These are phyloP conservation scores for Ceratobasidium sp. DNA, from an alignment of 1,284 basidiomycete genomes.

Conservation along the genomic window DNA sequence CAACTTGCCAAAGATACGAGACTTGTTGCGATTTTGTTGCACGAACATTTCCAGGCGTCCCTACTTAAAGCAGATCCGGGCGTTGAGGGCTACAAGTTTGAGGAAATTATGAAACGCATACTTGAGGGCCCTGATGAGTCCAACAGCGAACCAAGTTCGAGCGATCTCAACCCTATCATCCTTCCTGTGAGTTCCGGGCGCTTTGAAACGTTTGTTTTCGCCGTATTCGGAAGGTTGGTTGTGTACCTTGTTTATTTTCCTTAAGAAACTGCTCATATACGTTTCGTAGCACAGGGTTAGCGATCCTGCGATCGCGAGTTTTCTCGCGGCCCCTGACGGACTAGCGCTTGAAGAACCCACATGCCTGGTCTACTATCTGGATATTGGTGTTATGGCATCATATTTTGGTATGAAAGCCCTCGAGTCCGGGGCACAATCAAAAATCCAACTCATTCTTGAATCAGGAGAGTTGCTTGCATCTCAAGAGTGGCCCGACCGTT, in stretches of 20 bases:
- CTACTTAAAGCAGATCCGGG: no score
- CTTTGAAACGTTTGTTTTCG: neutral
- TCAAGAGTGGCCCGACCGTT: no score
- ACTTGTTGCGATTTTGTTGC: no score
- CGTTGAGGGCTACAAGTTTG: no score
- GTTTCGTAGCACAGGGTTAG: neutral
- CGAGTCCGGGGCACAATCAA: neutral
- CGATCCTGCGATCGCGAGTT: neutral
- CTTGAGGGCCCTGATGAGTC: no score
- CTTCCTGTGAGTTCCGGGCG: no score
- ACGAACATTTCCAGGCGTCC: no score
- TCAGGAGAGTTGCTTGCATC: neutral
- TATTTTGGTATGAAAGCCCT: neutral
- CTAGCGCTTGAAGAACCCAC: neutral
- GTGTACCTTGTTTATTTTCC: no score
- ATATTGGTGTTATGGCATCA: slow-evolving; percentile 1
- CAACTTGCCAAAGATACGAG: no score
- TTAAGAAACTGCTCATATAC: no score
- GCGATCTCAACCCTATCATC: neutral
- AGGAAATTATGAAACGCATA: no score
- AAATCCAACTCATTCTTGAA: neutral
- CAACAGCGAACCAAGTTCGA: neutral
- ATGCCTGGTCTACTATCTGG: neutral
- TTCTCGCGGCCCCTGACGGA: neutral
- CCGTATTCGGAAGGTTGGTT: slow-evolving; percentile 6